Conservation (phyloP, 768 basidiomycete species). For the Leccinum broughii region DNA sequence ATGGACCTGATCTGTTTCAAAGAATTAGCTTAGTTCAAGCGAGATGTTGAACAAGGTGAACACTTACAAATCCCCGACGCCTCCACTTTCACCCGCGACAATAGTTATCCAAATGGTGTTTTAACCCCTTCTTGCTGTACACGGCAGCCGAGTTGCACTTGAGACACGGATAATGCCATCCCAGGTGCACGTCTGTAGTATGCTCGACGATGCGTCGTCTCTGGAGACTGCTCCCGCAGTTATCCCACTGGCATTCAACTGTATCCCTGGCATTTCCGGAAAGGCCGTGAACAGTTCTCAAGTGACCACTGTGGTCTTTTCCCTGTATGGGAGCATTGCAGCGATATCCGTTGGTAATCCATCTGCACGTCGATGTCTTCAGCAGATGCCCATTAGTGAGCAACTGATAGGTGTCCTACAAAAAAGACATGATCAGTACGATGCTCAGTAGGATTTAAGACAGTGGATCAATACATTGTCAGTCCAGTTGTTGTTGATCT, state of each 20-base stretch:
- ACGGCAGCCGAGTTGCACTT: too few species aligned
- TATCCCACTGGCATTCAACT: slow-evolving; percentile 16
- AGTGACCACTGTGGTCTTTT: too few species aligned
- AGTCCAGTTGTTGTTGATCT: not conserved
- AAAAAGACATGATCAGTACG: not conserved
- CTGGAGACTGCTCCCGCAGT: slow-evolving; percentile 11
- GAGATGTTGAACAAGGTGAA: not conserved
- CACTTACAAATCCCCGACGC: slow-evolving; percentile 6
- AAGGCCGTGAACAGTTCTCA: too few species aligned
- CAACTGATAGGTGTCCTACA: slow-evolving; percentile 11
- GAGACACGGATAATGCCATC: too few species aligned
- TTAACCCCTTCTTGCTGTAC: too few species aligned
- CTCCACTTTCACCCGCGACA: not conserved
- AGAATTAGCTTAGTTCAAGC: not conserved
- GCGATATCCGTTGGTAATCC: slow-evolving; percentile 7
- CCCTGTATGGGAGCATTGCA: slow-evolving; percentile 10
- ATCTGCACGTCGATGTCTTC: slow-evolving; percentile 5
- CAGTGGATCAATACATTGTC: slow-evolving; percentile 12
- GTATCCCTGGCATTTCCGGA: too few species aligned
- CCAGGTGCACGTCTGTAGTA: slow-evolving; percentile 23
- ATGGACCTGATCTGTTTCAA: not conserved
- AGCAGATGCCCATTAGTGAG: slow-evolving; percentile 1
- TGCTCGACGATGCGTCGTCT: slow-evolving; percentile 19
- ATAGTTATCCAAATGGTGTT: too few species aligned
- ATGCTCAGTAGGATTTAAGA: not conserved